Evolutionary conservation across 225 moss, liverwort and hornwort genomes (phyloP), one percentile per base, ranked within the genome.

Genomic region (Rhytidiadelphus loreus): DNA sequence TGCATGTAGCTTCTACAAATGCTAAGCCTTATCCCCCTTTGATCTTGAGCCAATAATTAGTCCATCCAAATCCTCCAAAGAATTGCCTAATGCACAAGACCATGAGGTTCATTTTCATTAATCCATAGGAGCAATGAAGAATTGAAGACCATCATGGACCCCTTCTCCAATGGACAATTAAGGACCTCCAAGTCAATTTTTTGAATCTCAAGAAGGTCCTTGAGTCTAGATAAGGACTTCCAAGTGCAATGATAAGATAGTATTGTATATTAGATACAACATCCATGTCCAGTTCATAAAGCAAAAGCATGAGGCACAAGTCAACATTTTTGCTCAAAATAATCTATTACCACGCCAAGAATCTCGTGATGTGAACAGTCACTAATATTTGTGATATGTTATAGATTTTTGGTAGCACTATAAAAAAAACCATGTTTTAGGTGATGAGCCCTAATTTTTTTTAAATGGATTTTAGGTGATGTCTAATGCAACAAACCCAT

Each of bases 231-330:
- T 12, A 48, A 48, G 52, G 52, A 52, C 4, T 70, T 8, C 25
- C 24, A 70, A 70, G 59, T 96, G 91, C 37, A 87, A 94, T 64
- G 93, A 94, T 61, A 89, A 60, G 41, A 90, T 83, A 57, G 78
- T 94, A 35, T 83, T 93, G 8, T 96, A 93, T 87, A 95, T 92
- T 70, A 95, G 93, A 29, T 95, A 96, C 87, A 96, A 94, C 80
- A 95, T 91, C 87, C 93, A 95, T 21, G 90, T 95, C 73, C 89
- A 97, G 64, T 92, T 95, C 69, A 90, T 80, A 29, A 88, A 95
- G 83, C 1, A 0, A 1, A 44, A 44, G 7, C 0, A 39, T 0
- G 13, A 39, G 2, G 28, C 16, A 3, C 16, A 44, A 28, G 26
- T 43, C 10, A 71, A 9, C 43, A 26, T 26, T 41, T 71, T 71